Evolutionary conservation across 495 filamentous ascomycete genomes (phyloP), one percentile per base, ranked within the genome.

Genomic region (Neurospora africana): DNA sequence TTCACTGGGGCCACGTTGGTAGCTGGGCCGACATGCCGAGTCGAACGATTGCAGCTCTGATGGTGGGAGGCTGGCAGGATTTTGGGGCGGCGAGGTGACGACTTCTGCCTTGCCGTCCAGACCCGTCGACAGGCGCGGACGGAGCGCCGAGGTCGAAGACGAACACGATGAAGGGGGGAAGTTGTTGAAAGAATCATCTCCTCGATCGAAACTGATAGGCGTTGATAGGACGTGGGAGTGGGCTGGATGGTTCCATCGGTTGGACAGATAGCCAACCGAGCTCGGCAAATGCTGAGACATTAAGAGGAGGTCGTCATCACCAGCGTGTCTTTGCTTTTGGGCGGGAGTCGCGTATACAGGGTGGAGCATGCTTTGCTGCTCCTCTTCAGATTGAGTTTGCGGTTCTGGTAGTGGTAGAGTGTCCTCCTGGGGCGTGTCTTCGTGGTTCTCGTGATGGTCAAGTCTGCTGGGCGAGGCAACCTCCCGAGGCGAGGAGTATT

Each of bases 51-150:
- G 76, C 1, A 82, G 76, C n/a, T 72, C 44, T 53, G 79, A 69
- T 75, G 73, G 30, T 44, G 53, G 68, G 73, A 77, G 76, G 37
- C 79, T 72, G 39, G 68, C 75, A 58, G 77, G 74, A 47, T 79
- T 73, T 1, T 79, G 74, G 17, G 84, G 84, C 4, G 91, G 91
- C 11, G 89, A 83, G 61, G 90, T 87, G 10, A 91, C 85, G 39
- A 98, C 84, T 80, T 93, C 89, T 3, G 93, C 94, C 76, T 92
- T 92, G 70, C 94, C 94, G 71, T 96, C 93, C 68, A 91, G 85
- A 35, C 53, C 53, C 13, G 53, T 65, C 23, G 92, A 94, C 72
- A 92, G 81, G 1, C 92, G 93, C 69, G 97, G 77, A 61, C 89
- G 84, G 38, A 92, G 80, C 39, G 69, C 65, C 53, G 78, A 75